Base-by-base conservation (phyloP, 768 basidiomycete genomes). In the Russula emetica region DNA sequence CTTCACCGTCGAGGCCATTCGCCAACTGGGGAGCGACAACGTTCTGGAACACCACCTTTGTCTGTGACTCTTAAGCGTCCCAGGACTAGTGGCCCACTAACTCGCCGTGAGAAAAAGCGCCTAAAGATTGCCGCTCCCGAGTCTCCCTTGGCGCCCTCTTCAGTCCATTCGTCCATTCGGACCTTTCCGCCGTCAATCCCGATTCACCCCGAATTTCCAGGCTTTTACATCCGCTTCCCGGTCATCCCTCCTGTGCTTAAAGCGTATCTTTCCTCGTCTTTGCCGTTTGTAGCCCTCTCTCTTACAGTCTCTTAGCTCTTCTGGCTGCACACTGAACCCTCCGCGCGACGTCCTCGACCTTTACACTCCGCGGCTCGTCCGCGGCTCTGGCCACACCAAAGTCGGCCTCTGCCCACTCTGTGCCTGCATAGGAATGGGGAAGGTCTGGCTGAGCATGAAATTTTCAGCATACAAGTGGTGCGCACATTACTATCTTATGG, bases 401-500 rank as follows among this genome's bases (percentile, higher is more conserved):
- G 81, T 85, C 0, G 91, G 90, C 2, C 71, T 91, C 40, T 93
- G 91, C 68, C 91, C 91, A 0, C 81, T 92, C 55, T 93, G 91
- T 69, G 72, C 83, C 47, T 81, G 90, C 10, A 88, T 88, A 1
- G 90, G 90, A 0, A 81, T 81, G 60, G 82, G 82, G 3, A 83
- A 82, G 69, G 78, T 79, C 44, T 92, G 91, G 90, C 73, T 90
- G 38, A 82, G 84, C 2, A 90, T 85, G 83, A 91, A 91, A 68
- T 85, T 87, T 70, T 88, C 86, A 16, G 90, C 90, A 22, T 91
- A 85, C 77, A 91, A 92, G 89, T 90, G 77, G 87, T 86, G 63
- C 18, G 82, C 79, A 26, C 11, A 22, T 47, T 30, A 28, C 5
- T 30, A 36, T 13, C 10, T 40, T 26, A 14, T 30, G 6, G 0